Percentiles rank a stretch among this genome's conserved stretches.
phyloP scores from a whole-genome alignment of 495 filamentous ascomycete genomes.

The Aspergillus bertholletiae region DNA sequence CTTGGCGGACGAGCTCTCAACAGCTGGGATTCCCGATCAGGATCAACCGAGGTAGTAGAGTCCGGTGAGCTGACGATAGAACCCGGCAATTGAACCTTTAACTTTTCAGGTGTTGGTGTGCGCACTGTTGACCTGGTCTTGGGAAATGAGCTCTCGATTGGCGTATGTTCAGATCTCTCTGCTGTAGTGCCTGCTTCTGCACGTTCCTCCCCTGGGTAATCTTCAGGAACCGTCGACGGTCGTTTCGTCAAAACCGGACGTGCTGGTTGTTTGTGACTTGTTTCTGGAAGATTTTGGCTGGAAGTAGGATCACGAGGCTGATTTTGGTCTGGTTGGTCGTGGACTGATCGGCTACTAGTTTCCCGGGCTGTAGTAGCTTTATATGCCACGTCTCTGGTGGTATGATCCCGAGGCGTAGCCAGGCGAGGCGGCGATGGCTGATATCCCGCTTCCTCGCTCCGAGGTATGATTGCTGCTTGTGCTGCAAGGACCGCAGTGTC shows the following conservation, averaged over 20 bases:
- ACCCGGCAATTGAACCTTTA: constrained; percentile 1
- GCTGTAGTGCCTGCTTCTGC: constrained; percentile 19
- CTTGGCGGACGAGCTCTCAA: constrained; percentile 38
- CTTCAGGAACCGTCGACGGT: constrained; percentile 61
- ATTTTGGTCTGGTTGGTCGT: neutral
- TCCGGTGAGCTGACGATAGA: constrained; percentile 18
- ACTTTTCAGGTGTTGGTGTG: constrained; percentile 11
- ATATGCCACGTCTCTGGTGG: neutral
- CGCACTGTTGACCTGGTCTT: constrained; percentile 13
- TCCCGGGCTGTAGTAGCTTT: neutral
- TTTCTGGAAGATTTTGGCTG: neutral
- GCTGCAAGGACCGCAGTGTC: constrained; percentile 37
- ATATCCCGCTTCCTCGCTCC: constrained; percentile 9
- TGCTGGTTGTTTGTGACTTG: constrained; percentile 10
- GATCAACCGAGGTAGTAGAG: constrained; percentile 3
- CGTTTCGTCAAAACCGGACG: constrained; percentile 43
- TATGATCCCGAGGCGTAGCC: neutral
- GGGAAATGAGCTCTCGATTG: constrained; percentile 1
- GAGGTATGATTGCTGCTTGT: constrained; percentile 21
- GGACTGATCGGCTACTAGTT: neutral
- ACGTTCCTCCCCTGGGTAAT: constrained; percentile 48
- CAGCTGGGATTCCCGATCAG: constrained; percentile 3
- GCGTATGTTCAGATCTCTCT: constrained; percentile 4
- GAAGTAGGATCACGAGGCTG: neutral
- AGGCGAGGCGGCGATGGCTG: constrained; percentile 9